Evolutionary conservation across 345 rosid genomes (phyloP).

Genomic region (Arabidopsis arenosa): DNA sequence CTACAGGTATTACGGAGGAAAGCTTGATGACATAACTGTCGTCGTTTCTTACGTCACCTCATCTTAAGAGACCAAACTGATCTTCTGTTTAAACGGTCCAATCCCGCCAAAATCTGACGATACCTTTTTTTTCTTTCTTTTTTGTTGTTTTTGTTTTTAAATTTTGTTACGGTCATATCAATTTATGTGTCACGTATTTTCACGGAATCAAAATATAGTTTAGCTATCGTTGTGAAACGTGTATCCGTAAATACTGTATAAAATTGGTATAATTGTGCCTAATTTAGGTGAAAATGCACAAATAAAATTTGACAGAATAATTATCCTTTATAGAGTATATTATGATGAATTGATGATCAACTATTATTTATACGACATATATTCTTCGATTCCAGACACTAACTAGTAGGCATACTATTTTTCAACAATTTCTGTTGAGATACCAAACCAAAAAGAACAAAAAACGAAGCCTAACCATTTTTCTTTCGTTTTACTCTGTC

Average conservation of each 20-base stretch:
- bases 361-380: background rate
- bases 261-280: background rate
- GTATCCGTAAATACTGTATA: background rate
- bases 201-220: background rate
- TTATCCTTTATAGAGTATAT: background rate
- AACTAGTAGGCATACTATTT: background rate
- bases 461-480: background rate
- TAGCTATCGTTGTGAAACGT: background rate
- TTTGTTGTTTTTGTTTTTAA: background rate
- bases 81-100: slow-evolving; percentile 6
- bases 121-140: background rate
- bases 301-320: too few species aligned
- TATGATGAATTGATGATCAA: background rate
- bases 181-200: background rate
- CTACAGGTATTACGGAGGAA: slow-evolving; percentile 87
- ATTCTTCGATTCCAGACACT: background rate
- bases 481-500: background rate
- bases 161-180: slow-evolving; percentile 10
- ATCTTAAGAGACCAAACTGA: slow-evolving; percentile 23
- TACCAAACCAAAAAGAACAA: background rate
- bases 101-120: slow-evolving; percentile 22
- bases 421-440: background rate
- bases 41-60: slow-evolving; percentile 74
- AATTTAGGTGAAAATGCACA: background rate
- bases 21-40: slow-evolving; percentile 94